Evolutionary conservation across 768 basidiomycete genomes (phyloP).

Genomic region (Lentinula boryana): DNA sequence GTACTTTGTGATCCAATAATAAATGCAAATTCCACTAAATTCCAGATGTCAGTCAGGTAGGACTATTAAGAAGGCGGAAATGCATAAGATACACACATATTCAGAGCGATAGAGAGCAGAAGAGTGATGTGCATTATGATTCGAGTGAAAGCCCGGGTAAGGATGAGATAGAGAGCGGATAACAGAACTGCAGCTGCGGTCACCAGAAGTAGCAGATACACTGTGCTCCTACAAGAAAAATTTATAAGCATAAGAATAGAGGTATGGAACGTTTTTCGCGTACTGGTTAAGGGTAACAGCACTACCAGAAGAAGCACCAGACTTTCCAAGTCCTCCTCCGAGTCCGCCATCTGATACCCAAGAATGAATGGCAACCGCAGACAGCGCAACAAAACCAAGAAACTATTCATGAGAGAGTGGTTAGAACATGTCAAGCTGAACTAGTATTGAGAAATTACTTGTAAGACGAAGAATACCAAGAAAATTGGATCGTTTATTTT

Average conservation of each 20-base stretch:
- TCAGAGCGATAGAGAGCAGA: constrained; percentile 53
- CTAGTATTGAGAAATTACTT: constrained; percentile 30
- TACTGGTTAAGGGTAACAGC: constrained; percentile 62
- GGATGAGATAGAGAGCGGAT: constrained; percentile 60
- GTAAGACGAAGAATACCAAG: constrained; percentile 64
- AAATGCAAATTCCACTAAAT: constrained; percentile 63
- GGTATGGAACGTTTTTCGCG: constrained; percentile 13
- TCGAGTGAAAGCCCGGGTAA: constrained; percentile 67
- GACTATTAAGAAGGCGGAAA: neutral
- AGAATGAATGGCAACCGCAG: constrained; percentile 55
- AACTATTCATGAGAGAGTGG: constrained; percentile 30
- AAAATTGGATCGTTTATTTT: constrained; percentile 69
- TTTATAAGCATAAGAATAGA: neutral
- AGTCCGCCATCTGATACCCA: constrained; percentile 63
- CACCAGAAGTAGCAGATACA: constrained; percentile 71
- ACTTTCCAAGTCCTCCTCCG: constrained; percentile 64
- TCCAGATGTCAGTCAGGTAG: neutral
- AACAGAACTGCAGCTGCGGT: constrained; percentile 63
- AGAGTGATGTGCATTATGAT: constrained; percentile 75
- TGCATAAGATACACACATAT: constrained; percentile 42
- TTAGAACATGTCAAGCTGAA: too few relatives aligned
- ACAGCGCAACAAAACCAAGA: constrained; percentile 61
- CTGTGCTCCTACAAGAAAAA: constrained; percentile 45
- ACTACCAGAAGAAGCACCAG: constrained; percentile 39
- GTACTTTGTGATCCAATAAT: constrained; percentile 69